Percentiles rank a stretch among this genome's conserved stretches.
Conservation (phyloP, 2,329 filamentous ascomycete genomes). For the Clarireedia hainanense region DNA sequence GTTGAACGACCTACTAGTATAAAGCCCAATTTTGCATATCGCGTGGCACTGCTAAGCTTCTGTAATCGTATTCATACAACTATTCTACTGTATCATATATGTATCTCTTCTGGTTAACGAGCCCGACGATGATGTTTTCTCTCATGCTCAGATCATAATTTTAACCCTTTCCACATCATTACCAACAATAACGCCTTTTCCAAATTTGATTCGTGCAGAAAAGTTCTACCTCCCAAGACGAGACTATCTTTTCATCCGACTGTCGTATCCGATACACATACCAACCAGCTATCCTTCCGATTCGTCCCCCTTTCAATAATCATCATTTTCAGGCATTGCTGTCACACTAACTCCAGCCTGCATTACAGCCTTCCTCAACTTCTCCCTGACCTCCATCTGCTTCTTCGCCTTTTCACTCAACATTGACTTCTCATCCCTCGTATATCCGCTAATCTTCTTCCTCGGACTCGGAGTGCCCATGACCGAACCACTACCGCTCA, state of each 20-base stretch:
- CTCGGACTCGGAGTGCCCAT: constrained; percentile 33
- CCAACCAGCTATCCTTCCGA: not conserved
- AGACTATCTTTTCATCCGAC: too few relatives aligned
- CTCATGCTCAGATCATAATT: too few relatives aligned
- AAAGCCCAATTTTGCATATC: too few relatives aligned
- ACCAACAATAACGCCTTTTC: not conserved
- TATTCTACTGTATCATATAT: not conserved
- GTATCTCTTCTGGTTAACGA: not conserved
- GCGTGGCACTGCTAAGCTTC: too few relatives aligned
- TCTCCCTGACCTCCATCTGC: constrained; percentile 44
- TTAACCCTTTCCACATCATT: not conserved
- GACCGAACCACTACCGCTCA: constrained; percentile 20
- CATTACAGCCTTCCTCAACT: constrained; percentile 34
- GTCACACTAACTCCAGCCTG: constrained; percentile 26
- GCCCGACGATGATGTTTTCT: too few relatives aligned
- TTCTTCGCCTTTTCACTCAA: constrained; percentile 47
- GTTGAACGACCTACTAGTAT: not conserved
- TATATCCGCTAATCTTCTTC: constrained; percentile 56
- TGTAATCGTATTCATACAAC: not conserved
- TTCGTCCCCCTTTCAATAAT: not conserved
- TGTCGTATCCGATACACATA: not conserved
- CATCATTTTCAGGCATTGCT: constrained; percentile 22
- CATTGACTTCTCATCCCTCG: constrained; percentile 47
- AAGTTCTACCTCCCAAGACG: not conserved
- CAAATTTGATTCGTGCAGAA: not conserved